Base-by-base conservation (phyloP, 306 rosid genomes). In the Rubus parviflorus region DNA sequence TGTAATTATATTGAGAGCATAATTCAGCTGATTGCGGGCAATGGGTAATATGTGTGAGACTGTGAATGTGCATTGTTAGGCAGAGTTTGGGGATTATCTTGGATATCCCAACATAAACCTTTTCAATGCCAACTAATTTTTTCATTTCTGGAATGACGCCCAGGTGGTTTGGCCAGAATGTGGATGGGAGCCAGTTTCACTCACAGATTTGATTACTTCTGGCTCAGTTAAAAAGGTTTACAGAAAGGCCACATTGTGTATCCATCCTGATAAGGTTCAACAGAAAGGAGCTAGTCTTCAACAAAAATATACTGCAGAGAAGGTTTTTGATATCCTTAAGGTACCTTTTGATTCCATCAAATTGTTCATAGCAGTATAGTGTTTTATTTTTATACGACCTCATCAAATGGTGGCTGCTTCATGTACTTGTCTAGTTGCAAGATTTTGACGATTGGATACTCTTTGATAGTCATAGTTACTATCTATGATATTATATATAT, bases 221-320 rank as follows among this genome's bases (percentile, higher is more conserved):
- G 4, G 75, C 43, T 83, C 94, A 0, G 98, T 94, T 64, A 94
- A 90, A 85, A 91, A 85, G 72, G 90, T 90, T 54, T 91, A 91
- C 40, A 87, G 91, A 77, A 94, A 87, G 89, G 97, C 97, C 63
- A 82, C 86, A 10, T 84, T 94, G 78, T 91, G 75, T 56, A 49
- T 90, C 82, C 98, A 94, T 83, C 98, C 98, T 7, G 98, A 94
- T 75, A 94, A 94, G 87, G 96, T 91, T 81, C 98, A 91, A 81
- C 97, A 91, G 85, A 91, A 87, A 83, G 98, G 97, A 71, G 93
- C 94, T 65, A 85, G 30, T 84, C 90, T 90, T 40, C 77, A 89
- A 52, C 96, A 92, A 71, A 94, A 89, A 84, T 94, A 89, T 78
- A 87, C 79, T 38, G 96, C 98, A 17, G 98, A 90, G 89, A 94